Evolutionary conservation across 345 rosid species (phyloP).

Genomic region (Rhizophora apiculata): DNA sequence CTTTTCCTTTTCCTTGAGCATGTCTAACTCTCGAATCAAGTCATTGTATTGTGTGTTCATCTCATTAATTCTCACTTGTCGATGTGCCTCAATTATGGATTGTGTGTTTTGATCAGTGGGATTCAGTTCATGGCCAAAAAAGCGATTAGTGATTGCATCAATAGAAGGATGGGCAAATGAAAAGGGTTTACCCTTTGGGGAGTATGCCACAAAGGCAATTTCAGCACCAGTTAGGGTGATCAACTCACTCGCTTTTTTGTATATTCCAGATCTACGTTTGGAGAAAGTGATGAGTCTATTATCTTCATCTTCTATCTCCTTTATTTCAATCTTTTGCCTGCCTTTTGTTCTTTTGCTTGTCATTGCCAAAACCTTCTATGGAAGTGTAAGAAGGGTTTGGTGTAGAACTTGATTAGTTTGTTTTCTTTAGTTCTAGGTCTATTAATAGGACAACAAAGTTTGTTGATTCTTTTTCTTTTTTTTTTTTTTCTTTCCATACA

Average conservation of each 20-base stretch:
- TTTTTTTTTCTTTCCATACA: no score
- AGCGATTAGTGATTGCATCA: not conserved
- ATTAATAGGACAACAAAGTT: no score
- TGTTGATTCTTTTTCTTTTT: no score
- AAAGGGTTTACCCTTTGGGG: conserved; percentile 6
- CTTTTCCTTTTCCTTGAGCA: not conserved
- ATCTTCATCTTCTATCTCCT: conserved; percentile 13
- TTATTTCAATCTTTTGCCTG: conserved; percentile 15
- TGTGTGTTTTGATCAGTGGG: not conserved
- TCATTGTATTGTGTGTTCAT: conserved; percentile 1
- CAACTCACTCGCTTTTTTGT: conserved; percentile 14
- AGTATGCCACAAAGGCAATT: conserved; percentile 6
- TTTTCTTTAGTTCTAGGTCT: no score
- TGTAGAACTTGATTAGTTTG: no score
- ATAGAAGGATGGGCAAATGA: conserved; percentile 12
- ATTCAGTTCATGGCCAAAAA: not conserved
- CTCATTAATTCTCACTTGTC: not conserved
- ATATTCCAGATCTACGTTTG: conserved; percentile 5
- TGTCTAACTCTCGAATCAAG: not conserved
- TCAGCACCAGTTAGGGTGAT: conserved; percentile 11
- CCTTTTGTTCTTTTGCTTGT: conserved; percentile 16
- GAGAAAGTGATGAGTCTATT: conserved; percentile 17
- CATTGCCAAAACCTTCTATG: not conserved
- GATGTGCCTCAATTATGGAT: not conserved
- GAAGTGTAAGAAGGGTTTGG: no score